Percentiles rank a stretch among this genome's conserved stretches.
Conservation (phyloP, 305 asterid genomes). For the Fraxinus angustifolia region DNA sequence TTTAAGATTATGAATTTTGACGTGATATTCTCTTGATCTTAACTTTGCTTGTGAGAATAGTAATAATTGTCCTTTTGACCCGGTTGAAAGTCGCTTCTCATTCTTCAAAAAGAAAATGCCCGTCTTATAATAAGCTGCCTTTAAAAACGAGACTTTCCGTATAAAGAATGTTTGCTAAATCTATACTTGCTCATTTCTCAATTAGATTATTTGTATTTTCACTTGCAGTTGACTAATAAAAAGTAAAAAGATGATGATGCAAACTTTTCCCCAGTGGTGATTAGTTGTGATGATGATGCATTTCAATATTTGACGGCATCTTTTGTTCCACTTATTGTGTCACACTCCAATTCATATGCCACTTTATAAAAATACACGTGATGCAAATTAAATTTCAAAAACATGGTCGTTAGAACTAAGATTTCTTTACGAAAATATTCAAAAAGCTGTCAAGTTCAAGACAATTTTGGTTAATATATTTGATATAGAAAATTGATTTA, state of each 20-base stretch:
- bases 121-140: too few species aligned
- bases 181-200: too few species aligned
- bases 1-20: background rate
- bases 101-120: too few species aligned
- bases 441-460: background rate
- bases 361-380: background rate
- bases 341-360: background rate
- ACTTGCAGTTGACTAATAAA: too few species aligned
- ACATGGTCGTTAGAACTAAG: background rate
- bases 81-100: too few species aligned
- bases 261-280: background rate
- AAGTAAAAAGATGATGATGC: background rate
- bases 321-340: background rate
- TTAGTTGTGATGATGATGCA: background rate
- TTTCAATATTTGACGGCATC: background rate
- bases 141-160: background rate
- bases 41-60: too few species aligned
- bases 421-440: background rate
- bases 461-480: background rate
- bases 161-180: background rate
- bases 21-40: background rate
- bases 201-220: too few species aligned
- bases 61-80: too few species aligned
- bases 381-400: background rate
- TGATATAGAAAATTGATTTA: background rate